Evolutionary conservation across 768 basidiomycete species (phyloP).

Genomic region (Phanerochaete sordida): DNA sequence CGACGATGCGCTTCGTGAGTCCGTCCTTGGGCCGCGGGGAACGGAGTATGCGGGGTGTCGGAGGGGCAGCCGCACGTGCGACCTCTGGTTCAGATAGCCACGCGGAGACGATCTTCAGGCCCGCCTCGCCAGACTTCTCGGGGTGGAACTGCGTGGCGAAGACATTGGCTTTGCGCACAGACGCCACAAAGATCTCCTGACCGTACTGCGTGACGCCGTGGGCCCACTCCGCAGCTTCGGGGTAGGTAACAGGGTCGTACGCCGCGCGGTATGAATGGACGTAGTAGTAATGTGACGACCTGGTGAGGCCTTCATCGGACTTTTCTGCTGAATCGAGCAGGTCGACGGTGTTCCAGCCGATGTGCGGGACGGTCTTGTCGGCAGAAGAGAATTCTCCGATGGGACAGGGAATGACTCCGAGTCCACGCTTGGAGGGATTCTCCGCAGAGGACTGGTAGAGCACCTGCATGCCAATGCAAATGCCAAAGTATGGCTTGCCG

Average conservation of each 20-base stretch:
- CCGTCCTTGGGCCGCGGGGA: conserved; percentile 49
- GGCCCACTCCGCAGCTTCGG: conserved; percentile 67
- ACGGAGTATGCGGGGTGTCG: conserved; percentile 32
- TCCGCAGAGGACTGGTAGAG: conserved; percentile 88
- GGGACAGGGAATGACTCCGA: conserved; percentile 79
- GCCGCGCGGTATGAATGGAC: conserved; percentile 93
- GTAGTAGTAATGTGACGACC: conserved; percentile 84
- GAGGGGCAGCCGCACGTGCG: conserved; percentile 33
- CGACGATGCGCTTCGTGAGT: conserved; percentile 91
- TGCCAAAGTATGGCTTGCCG: conserved; percentile 93
- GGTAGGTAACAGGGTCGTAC: conserved; percentile 55
- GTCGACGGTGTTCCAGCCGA: conserved; percentile 91
- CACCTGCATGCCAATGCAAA: conserved; percentile 98
- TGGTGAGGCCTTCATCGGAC: conserved; percentile 44
- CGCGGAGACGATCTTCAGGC: conserved; percentile 70
- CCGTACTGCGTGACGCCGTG: conserved; percentile 93
- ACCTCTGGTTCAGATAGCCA: conserved; percentile 69
- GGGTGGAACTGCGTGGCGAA: conserved; percentile 97
- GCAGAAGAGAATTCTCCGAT: conserved; percentile 68
- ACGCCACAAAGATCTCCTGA: conserved; percentile 85
- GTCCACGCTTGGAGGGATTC: conserved; percentile 61
- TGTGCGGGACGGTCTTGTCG: conserved; percentile 92
- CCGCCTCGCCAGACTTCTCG: conserved; percentile 91
- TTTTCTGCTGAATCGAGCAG: conserved; percentile 42
- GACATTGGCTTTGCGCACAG: conserved; percentile 77